Evolutionary conservation across 768 basidiomycete species (phyloP).

Genomic region (Lepiota brunneoincarnata): DNA sequence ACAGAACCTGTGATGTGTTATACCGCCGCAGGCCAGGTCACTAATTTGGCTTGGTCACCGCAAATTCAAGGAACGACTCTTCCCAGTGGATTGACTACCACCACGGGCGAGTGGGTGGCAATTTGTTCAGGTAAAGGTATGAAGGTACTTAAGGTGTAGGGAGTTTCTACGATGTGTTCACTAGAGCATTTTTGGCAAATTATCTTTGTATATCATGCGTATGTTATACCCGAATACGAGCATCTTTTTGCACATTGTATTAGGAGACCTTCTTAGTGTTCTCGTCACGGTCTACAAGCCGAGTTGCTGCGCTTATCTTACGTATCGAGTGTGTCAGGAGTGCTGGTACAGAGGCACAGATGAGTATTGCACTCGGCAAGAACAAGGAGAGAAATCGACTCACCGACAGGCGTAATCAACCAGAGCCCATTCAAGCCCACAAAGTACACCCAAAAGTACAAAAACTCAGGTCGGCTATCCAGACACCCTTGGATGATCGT

Average conservation of each 20-base stretch:
- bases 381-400: not conserved
- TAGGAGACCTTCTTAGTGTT: constrained; percentile 1
- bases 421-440: constrained; percentile 13
- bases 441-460: constrained; percentile 18
- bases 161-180: constrained; percentile 3
- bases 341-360: not conserved
- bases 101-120: constrained; percentile 84
- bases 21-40: constrained; percentile 73
- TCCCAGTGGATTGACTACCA: constrained; percentile 70
- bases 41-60: constrained; percentile 88
- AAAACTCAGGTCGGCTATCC: constrained; percentile 11
- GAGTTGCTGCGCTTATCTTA: constrained; percentile 1
- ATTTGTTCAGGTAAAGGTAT: constrained; percentile 80
- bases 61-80: constrained; percentile 74
- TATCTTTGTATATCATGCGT: constrained; percentile 3
- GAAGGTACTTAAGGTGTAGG: constrained; percentile 77
- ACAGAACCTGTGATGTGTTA: constrained; percentile 85
- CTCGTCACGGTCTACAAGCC: not conserved
- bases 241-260: not conserved
- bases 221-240: constrained; percentile 8
- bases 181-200: not conserved
- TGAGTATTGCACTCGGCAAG: not conserved
- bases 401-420: constrained; percentile 12
- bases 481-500: constrained; percentile 12
- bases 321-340: constrained; percentile 4